Percentiles rank a stretch among this genome's conserved stretches.
These are phyloP conservation scores for Oleoguttula mirabilis DNA, from an alignment of 495 filamentous ascomycete species.

Conservation along the genomic window DNA sequence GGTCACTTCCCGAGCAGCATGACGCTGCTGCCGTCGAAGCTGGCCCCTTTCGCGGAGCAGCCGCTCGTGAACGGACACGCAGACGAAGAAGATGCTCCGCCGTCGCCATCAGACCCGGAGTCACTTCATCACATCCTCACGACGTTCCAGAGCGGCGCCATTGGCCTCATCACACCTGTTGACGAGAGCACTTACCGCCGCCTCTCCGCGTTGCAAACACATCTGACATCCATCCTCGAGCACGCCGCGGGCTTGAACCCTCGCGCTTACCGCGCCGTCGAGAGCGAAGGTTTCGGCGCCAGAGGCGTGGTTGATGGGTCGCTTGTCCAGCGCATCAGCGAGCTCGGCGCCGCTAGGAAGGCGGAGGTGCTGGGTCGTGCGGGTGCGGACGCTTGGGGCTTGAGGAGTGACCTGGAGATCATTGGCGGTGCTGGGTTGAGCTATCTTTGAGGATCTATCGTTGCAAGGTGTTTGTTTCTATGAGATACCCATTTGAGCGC, in stretches of 20 bases:
- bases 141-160: slow-evolving; percentile 56
- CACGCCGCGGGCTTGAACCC: slow-evolving; percentile 73
- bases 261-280: slow-evolving; percentile 52
- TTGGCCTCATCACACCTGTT: slow-evolving; percentile 67
- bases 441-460: slow-evolving; percentile 28
- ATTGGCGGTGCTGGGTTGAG: slow-evolving; percentile 48
- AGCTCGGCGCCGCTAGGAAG: slow-evolving; percentile 53
- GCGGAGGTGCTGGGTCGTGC: slow-evolving; percentile 51
- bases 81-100: slow-evolving; percentile 32
- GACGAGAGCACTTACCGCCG: slow-evolving; percentile 72
- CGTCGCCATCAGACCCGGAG: slow-evolving; percentile 15
- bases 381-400: slow-evolving; percentile 39
- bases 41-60: slow-evolving; percentile 10
- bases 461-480: no score
- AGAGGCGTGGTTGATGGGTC: slow-evolving; percentile 52
- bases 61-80: slow-evolving; percentile 27
- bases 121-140: slow-evolving; percentile 54
- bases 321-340: slow-evolving; percentile 52
- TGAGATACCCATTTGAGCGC: no score
- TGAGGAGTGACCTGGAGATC: slow-evolving; percentile 48
- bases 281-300: slow-evolving; percentile 33
- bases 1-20: slow-evolving; percentile 63
- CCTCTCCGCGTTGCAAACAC: slow-evolving; percentile 66
- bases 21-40: slow-evolving; percentile 58
- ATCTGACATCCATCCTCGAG: slow-evolving; percentile 62